Evolutionary conservation across 129 eudicot species (phyloP), one percentile per base, ranked within the genome.

Genomic region (Tanacetum coccineum): DNA sequence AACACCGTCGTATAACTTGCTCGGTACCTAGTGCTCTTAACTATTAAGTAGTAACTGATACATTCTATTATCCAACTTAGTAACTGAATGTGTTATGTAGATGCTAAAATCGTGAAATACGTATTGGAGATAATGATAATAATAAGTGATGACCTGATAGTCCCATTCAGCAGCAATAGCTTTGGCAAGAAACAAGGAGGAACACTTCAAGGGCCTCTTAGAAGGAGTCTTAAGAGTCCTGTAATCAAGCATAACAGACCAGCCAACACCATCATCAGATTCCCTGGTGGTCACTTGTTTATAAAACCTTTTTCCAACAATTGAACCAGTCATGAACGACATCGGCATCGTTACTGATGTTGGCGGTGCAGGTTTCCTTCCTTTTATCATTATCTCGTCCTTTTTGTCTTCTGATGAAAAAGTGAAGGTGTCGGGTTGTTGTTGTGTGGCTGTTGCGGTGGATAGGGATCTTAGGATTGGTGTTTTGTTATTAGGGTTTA

Each of bases 81-180:
- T 22, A 22, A 22, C 25, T 2, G 2, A 22, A 22, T 2, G 2
- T 2, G 25, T 22, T 22, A 22, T 22, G 25, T 22, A 22, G 25
- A 22, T 22, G 25, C 25, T n/a, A n/a, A n/a, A n/a, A n/a, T n/a
- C n/a, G n/a, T n/a, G n/a, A n/a, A n/a, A n/a, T n/a, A n/a, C n/a
- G n/a, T n/a, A n/a, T n/a, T n/a, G n/a, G n/a, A n/a, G n/a, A n/a
- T n/a, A n/a, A n/a, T n/a, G n/a, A n/a, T n/a, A n/a, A n/a, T n/a
- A n/a, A n/a, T n/a, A n/a, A n/a, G n/a, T n/a, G n/a, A n/a, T n/a
- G n/a, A n/a, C 97, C 99, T 94, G 99, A 57, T 68, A 94, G 10
- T 89, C 97, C 97, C 99, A 94, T 53, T 94, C 99, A 25, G 95
- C 97, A 21, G 97, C 99, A 72, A 94, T 83, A 54, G 99, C 99